Conservation (phyloP, 257 asterid species). For the Fraxinus excelsior region DNA sequence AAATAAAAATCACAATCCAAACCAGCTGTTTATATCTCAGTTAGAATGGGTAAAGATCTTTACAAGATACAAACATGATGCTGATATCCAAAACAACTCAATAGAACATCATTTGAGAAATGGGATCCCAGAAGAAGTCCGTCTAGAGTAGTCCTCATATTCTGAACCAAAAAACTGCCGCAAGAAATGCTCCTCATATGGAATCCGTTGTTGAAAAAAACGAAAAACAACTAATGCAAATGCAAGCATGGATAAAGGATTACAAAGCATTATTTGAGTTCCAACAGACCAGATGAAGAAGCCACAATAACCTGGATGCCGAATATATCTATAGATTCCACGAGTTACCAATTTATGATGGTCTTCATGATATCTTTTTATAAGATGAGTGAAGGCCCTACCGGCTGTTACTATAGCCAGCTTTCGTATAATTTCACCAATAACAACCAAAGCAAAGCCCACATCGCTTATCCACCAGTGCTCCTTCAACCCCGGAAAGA, state of each 20-base stretch:
- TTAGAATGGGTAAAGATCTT: neutral
- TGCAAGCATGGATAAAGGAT: slow-evolving; percentile 64
- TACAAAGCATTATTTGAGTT: slow-evolving; percentile 71
- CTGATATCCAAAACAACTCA: neutral
- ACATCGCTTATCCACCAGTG: slow-evolving; percentile 66
- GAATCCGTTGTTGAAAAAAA: slow-evolving; percentile 68
- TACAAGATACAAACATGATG: neutral
- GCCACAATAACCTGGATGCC: slow-evolving; percentile 81
- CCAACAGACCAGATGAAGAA: slow-evolving; percentile 48
- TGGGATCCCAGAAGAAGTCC: slow-evolving; percentile 74
- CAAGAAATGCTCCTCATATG: slow-evolving; percentile 85
- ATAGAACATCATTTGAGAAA: slow-evolving; percentile 53
- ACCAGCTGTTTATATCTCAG: too few relatives aligned
- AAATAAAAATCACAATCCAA: too few relatives aligned
- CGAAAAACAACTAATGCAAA: slow-evolving; percentile 74
- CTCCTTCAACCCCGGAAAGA: slow-evolving; percentile 68
- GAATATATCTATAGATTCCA: slow-evolving; percentile 60
- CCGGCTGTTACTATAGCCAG: slow-evolving; percentile 88
- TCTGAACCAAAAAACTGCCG: slow-evolving; percentile 70
- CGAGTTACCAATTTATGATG: slow-evolving; percentile 66
- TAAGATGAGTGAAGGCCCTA: slow-evolving; percentile 78
- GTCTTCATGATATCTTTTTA: slow-evolving; percentile 62
- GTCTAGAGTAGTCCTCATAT: slow-evolving; percentile 63
- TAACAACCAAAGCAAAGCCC: slow-evolving; percentile 67
- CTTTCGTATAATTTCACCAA: slow-evolving; percentile 81